phyloP scores from a whole-genome alignment of 106 monocot genomes.

The Dendrobium catenatum region DNA sequence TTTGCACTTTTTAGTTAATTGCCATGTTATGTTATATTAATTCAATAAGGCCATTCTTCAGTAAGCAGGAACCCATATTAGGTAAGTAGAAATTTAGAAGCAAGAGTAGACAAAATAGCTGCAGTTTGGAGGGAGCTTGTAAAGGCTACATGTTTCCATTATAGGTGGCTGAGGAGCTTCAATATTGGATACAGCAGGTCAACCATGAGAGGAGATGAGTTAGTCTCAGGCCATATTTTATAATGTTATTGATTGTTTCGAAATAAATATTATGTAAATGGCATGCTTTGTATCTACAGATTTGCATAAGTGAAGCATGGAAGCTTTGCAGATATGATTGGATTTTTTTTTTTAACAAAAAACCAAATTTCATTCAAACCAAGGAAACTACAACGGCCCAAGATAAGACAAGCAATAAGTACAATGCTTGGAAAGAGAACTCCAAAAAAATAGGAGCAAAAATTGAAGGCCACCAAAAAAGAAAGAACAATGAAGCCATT shows the following conservation, averaged over 20 bases:
- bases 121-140: conserved; percentile 38
- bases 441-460: no score
- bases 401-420: background rate
- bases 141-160: conserved; percentile 65
- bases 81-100: conserved; percentile 70
- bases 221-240: background rate
- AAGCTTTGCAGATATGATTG: conserved; percentile 3
- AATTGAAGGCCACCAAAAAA: no score
- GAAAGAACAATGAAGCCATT: no score
- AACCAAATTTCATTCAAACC: no score
- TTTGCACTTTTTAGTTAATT: background rate
- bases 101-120: conserved; percentile 53
- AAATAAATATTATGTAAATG: background rate
- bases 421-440: no score
- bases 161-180: conserved; percentile 52
- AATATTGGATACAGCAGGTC: conserved; percentile 56
- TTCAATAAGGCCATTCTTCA: background rate
- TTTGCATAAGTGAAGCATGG: background rate
- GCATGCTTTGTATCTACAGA: background rate
- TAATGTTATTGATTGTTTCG: background rate
- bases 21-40: background rate
- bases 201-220: conserved; percentile 65
- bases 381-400: no score
- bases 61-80: conserved; percentile 28
- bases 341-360: background rate